These are phyloP conservation scores for Fusarium longipes DNA, from an alignment of 2,329 filamentous ascomycete species.

Conservation along the genomic window DNA sequence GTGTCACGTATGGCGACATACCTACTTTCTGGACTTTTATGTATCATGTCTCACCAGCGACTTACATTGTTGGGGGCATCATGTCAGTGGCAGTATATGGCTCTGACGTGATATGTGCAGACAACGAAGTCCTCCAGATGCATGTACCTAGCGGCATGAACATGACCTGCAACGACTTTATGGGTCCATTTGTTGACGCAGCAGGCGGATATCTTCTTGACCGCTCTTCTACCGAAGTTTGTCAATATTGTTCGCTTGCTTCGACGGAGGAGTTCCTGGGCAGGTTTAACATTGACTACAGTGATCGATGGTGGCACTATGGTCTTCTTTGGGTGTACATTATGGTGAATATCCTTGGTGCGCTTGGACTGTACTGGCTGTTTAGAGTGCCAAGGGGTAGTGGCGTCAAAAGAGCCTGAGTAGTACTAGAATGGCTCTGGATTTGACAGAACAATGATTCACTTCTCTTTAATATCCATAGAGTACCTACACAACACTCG, in stretches of 20 bases:
- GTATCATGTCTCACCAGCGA: slow-evolving; percentile 75
- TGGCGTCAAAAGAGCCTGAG: slow-evolving; percentile 35
- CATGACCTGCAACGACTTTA: slow-evolving; percentile 63
- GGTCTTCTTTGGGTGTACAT: slow-evolving; percentile 66
- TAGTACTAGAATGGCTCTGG: neutral
- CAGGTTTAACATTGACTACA: slow-evolving; percentile 57
- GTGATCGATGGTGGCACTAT: slow-evolving; percentile 66
- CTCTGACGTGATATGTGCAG: slow-evolving; percentile 39
- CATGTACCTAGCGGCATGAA: slow-evolving; percentile 60
- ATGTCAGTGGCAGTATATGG: slow-evolving; percentile 52
- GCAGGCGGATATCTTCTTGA: slow-evolving; percentile 62
- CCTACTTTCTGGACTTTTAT: slow-evolving; percentile 79
- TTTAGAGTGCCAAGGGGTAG: slow-evolving; percentile 49
- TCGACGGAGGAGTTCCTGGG: slow-evolving; percentile 55
- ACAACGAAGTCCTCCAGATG: slow-evolving; percentile 65
- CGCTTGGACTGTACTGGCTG: slow-evolving; percentile 61
- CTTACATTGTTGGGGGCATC: slow-evolving; percentile 73
- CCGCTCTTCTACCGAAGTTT: slow-evolving; percentile 54
- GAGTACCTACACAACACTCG: too few relatives aligned
- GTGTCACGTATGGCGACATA: slow-evolving; percentile 66
- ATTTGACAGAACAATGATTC: too few relatives aligned
- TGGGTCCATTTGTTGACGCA: slow-evolving; percentile 55
- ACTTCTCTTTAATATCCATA: too few relatives aligned
- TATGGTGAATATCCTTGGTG: slow-evolving; percentile 59
- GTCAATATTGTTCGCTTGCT: slow-evolving; percentile 56